Percentiles rank a stretch among this genome's conserved stretches.
phyloP scores from a whole-genome alignment of 2,329 filamentous ascomycete species.

The Beauveria sp. region DNA sequence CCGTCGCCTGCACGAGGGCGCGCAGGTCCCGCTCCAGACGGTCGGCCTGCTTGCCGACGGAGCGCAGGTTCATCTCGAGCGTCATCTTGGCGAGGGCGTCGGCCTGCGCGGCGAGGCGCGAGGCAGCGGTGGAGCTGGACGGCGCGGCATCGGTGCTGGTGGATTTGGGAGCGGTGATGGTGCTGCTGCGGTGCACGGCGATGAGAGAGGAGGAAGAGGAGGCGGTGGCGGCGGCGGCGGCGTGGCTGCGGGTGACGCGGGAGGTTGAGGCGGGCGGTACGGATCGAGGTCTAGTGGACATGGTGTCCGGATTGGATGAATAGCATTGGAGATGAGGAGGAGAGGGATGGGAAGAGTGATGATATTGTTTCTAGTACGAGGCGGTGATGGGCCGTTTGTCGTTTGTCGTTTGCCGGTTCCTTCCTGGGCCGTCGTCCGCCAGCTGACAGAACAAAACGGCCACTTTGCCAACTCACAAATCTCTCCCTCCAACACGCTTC shows the following conservation, averaged over 20 bases:
- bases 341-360: background rate
- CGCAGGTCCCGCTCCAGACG: constrained; percentile 24
- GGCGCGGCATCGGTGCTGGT: background rate
- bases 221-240: background rate
- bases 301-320: background rate
- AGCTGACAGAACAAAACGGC: constrained; percentile 1
- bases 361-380: background rate
- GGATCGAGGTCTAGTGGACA: constrained; percentile 6
- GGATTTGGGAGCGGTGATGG: background rate
- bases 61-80: constrained; percentile 28
- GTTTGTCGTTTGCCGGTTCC: constrained; percentile 4
- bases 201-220: background rate
- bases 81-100: constrained; percentile 30
- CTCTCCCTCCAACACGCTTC: background rate
- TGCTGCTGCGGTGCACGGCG: constrained; percentile 1
- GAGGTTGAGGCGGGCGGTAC: background rate
- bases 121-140: background rate
- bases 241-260: constrained; percentile 2
- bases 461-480: background rate
- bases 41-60: constrained; percentile 20
- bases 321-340: background rate
- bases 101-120: constrained; percentile 20
- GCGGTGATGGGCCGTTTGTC: background rate
- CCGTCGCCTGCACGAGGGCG: constrained; percentile 19
- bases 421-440: background rate